A percentile compares a stretch with the other conserved stretches of the same genome.
Evolutionary conservation across 1,139 yeast genomes (phyloP).

Genomic region (Geotrichum candidum): DNA sequence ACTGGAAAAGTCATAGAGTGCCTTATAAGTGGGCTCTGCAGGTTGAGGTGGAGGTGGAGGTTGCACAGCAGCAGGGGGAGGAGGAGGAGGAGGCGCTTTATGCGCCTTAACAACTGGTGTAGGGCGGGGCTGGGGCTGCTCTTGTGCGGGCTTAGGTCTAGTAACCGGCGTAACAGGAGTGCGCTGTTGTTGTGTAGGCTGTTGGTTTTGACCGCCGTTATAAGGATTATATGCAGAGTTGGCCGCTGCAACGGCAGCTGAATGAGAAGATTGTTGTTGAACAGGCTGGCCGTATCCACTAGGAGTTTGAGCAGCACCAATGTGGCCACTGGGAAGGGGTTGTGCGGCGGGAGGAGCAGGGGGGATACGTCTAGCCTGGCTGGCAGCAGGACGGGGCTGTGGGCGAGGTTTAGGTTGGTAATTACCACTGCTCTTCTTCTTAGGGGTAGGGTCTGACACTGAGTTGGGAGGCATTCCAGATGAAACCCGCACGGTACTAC

Average conservation of each 20-base stretch:
- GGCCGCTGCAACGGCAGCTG: constrained; percentile 13
- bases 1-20: constrained; percentile 85
- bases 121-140: constrained; percentile 11
- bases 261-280: constrained; percentile 25
- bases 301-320: constrained; percentile 2
- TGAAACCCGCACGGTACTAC: constrained; percentile 77
- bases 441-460: constrained; percentile 66
- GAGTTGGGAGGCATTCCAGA: constrained; percentile 75
- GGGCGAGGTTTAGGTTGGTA: constrained; percentile 14
- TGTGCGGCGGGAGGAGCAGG: constrained; percentile 17
- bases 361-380: constrained; percentile 18
- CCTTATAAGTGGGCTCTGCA: constrained; percentile 64
- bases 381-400: constrained; percentile 20
- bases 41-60: constrained; percentile 5
- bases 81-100: constrained; percentile 9
- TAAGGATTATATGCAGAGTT: constrained; percentile 7
- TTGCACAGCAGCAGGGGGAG: constrained; percentile 6
- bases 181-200: neutral
- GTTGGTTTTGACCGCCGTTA: neutral
- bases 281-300: constrained; percentile 12
- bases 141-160: constrained; percentile 17
- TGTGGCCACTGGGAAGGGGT: constrained; percentile 12
- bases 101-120: neutral
- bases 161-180: constrained; percentile 22
- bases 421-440: constrained; percentile 35